These are phyloP conservation scores for Candida germanica DNA, from an alignment of 805 yeast species.

Conservation along the genomic window DNA sequence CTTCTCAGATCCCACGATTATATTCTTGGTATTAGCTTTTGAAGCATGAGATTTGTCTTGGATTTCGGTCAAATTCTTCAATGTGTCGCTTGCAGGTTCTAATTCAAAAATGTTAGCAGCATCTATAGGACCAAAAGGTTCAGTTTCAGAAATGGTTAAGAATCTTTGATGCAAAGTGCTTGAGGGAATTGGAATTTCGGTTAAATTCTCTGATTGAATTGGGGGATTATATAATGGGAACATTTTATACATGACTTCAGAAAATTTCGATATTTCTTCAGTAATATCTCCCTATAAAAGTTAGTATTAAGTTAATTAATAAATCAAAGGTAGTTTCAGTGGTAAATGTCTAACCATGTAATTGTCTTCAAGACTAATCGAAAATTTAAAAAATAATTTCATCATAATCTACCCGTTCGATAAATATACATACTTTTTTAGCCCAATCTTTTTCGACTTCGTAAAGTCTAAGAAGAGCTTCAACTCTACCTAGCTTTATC, in stretches of 20 bases:
- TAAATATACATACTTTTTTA: constrained; percentile 52
- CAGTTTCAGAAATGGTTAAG: constrained; percentile 86
- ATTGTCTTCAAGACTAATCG: constrained; percentile 83
- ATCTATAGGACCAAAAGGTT: constrained; percentile 93
- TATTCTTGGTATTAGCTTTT: constrained; percentile 18
- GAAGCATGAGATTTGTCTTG: constrained; percentile 41
- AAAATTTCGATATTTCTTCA: constrained; percentile 57
- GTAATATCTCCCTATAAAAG: constrained; percentile 46
- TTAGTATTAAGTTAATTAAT: constrained; percentile 33
- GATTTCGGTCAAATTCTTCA: constrained; percentile 62
- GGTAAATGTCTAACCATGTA: constrained; percentile 14
- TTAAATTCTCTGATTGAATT: constrained; percentile 62
- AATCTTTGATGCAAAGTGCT: constrained; percentile 80
- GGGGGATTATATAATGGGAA: constrained; percentile 64
- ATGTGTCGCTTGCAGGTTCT: constrained; percentile 82
- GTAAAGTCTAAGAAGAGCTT: constrained; percentile 75
- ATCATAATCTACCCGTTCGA: constrained; percentile 6
- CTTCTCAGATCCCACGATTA: constrained; percentile 52
- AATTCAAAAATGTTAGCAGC: constrained; percentile 82
- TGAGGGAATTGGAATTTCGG: constrained; percentile 91
- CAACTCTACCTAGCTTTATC: constrained; percentile 79
- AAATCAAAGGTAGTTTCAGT: constrained; percentile 13
- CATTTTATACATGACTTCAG: constrained; percentile 66
- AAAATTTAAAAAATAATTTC: constrained; percentile 27
- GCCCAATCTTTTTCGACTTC: constrained; percentile 63